A percentile compares a stretch with the other conserved stretches of the same genome.
Evolutionary conservation across 208 protist genomes (phyloP).

Genomic region (Strigomonas culicis): DNA sequence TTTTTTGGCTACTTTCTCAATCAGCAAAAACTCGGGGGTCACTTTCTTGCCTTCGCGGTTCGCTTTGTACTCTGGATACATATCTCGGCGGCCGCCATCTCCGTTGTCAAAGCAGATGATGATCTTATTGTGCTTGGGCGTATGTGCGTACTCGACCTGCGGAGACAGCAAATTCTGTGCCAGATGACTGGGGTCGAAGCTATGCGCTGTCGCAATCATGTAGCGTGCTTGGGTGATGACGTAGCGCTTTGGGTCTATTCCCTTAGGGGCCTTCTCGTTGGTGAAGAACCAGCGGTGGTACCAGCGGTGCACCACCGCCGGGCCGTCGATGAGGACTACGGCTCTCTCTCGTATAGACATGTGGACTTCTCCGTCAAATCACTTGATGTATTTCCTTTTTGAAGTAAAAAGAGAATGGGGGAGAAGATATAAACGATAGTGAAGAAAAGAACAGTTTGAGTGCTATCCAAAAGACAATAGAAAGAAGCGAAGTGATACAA

Average conservation of each 20-base stretch:
- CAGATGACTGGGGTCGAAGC: slow-evolving; percentile 84
- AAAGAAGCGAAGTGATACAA: slow-evolving; percentile 6
- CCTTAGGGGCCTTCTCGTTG: slow-evolving; percentile 19
- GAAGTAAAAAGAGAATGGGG: neutral
- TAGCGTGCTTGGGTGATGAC: slow-evolving; percentile 80
- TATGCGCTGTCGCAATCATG: slow-evolving; percentile 74
- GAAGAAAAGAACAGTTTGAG: neutral
- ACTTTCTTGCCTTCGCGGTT: slow-evolving; percentile 41
- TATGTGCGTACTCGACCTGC: slow-evolving; percentile 81
- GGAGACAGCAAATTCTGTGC: slow-evolving; percentile 83
- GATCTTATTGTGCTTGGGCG: slow-evolving; percentile 84
- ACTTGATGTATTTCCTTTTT: neutral
- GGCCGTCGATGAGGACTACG: slow-evolving; percentile 83
- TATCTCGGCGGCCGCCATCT: slow-evolving; percentile 72
- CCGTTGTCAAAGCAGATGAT: slow-evolving; percentile 89
- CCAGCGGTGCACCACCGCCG: slow-evolving; percentile 85
- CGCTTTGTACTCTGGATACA: slow-evolving; percentile 81
- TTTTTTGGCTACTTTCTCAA: slow-evolving; percentile 77
- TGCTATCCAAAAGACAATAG: neutral
- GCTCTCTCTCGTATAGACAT: slow-evolving; percentile 63
- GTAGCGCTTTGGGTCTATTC: slow-evolving; percentile 70
- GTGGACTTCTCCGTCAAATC: neutral
- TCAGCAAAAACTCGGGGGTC: slow-evolving; percentile 51
- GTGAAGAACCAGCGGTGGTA: slow-evolving; percentile 85
- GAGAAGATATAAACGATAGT: neutral